Percentiles rank a stretch among this genome's conserved stretches.
phyloP scores from a whole-genome alignment of 768 basidiomycete species.

The Trametes coccinea region DNA sequence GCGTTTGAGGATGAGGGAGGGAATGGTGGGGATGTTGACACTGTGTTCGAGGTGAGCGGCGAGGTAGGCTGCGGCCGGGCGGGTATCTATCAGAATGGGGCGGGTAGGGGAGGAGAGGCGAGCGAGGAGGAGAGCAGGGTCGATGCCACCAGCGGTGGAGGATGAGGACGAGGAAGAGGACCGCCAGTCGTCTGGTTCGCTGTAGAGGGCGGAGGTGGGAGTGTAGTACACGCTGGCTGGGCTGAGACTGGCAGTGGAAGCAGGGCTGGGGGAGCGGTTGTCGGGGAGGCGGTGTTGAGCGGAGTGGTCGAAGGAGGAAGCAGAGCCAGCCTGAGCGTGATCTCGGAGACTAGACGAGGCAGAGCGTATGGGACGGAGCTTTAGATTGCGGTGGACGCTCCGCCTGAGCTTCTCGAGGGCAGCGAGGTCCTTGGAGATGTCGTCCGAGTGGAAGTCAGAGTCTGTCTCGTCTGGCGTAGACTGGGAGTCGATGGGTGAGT shows the following conservation, averaged over 20 bases:
- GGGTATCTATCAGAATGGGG: slow-evolving; percentile 82
- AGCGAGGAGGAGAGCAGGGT: slow-evolving; percentile 47
- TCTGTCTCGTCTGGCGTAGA: slow-evolving; percentile 24
- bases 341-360: slow-evolving; percentile 26
- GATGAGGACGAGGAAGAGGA: slow-evolving; percentile 25
- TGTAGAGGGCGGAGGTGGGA: slow-evolving; percentile 44
- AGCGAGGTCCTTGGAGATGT: slow-evolving; percentile 66
- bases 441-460: slow-evolving; percentile 44
- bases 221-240: slow-evolving; percentile 51
- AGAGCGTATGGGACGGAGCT: slow-evolving; percentile 74
- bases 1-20: slow-evolving; percentile 87
- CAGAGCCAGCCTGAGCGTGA: slow-evolving; percentile 26
- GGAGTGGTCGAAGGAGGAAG: slow-evolving; percentile 26
- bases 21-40: slow-evolving; percentile 79
- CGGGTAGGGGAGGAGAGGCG: slow-evolving; percentile 50
- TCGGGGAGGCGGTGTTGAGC: slow-evolving; percentile 37
- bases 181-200: slow-evolving; percentile 25
- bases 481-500: slow-evolving; percentile 28
- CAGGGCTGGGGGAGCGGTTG: slow-evolving; percentile 44
- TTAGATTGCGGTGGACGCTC: slow-evolving; percentile 75
- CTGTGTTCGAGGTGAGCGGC: slow-evolving; percentile 65
- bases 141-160: slow-evolving; percentile 38
- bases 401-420: slow-evolving; percentile 68
- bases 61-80: slow-evolving; percentile 66
- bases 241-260: slow-evolving; percentile 37